phyloP scores from a whole-genome alignment of 805 yeast genomes.

The Ogataea allantospora region DNA sequence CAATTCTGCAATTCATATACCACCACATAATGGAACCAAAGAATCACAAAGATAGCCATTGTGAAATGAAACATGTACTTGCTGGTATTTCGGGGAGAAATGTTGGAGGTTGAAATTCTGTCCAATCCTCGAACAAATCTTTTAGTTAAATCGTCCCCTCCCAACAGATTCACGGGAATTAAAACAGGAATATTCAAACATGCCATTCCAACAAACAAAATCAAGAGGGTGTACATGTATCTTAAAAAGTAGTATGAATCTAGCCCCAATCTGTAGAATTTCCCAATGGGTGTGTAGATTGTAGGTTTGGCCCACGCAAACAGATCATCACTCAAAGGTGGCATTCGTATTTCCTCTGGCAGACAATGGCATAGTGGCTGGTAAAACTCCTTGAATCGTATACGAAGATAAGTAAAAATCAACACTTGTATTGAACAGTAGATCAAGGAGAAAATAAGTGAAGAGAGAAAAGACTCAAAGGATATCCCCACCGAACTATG shows the following conservation, averaged over 20 bases:
- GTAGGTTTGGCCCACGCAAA: constrained; percentile 55
- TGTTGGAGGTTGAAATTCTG: constrained; percentile 66
- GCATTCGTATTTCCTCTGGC: constrained; percentile 39
- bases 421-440: constrained; percentile 53
- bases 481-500: constrained; percentile 49
- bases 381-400: constrained; percentile 42
- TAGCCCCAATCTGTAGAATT: constrained; percentile 54
- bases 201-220: constrained; percentile 53
- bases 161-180: constrained; percentile 59
- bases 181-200: constrained; percentile 55
- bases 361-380: constrained; percentile 53
- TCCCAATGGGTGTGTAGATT: constrained; percentile 37
- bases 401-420: constrained; percentile 39
- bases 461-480: constrained; percentile 51
- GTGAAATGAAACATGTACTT: constrained; percentile 62
- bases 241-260: constrained; percentile 76
- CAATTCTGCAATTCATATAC: constrained; percentile 53
- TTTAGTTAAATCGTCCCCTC: constrained; percentile 27
- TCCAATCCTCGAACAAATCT: constrained; percentile 52
- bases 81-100: constrained; percentile 49
- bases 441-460: constrained; percentile 52
- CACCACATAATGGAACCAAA: constrained; percentile 55
- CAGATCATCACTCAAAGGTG: constrained; percentile 40
- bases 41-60: constrained; percentile 52
- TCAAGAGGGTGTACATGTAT: constrained; percentile 49